A percentile compares a stretch with the other conserved stretches of the same genome.
These are phyloP conservation scores for Diutina siamensis DNA, from an alignment of 1,139 yeast species.

Conservation along the genomic window DNA sequence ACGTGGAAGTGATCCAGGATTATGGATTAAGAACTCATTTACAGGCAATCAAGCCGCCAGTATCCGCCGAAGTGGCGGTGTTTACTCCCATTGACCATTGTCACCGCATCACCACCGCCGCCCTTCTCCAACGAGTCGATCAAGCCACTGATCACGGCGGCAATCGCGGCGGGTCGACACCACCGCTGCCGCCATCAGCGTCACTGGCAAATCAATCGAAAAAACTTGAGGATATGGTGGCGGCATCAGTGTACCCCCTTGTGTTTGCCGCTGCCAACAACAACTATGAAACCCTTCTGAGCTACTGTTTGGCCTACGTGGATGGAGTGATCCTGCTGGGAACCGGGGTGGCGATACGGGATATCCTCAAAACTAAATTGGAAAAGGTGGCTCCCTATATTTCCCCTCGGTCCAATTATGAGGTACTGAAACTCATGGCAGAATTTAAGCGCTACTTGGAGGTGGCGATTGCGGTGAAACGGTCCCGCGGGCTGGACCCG, in stretches of 20 bases:
- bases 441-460: not conserved
- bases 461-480: not conserved
- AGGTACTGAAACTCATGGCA: not conserved
- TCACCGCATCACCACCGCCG: not conserved
- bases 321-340: not conserved
- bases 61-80: not conserved
- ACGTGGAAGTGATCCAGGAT: not conserved
- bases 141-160: not conserved
- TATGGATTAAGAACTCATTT: not conserved
- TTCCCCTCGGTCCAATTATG: not conserved
- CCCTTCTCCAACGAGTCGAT: not conserved
- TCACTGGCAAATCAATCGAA: not conserved
- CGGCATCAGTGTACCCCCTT: slow-evolving; percentile 3
- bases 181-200: not conserved
- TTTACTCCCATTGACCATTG: not conserved
- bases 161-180: not conserved
- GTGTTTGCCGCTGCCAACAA: not conserved
- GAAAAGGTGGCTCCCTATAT: not conserved
- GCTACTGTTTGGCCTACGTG: not conserved
- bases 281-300: not conserved
- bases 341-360: not conserved
- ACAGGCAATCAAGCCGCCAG: not conserved
- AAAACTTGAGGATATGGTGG: not conserved
- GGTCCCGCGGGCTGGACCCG: not conserved
- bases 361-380: not conserved